Base-by-base conservation (phyloP, 208 protist genomes). In the Acanthamoeba culbertsoni region DNA sequence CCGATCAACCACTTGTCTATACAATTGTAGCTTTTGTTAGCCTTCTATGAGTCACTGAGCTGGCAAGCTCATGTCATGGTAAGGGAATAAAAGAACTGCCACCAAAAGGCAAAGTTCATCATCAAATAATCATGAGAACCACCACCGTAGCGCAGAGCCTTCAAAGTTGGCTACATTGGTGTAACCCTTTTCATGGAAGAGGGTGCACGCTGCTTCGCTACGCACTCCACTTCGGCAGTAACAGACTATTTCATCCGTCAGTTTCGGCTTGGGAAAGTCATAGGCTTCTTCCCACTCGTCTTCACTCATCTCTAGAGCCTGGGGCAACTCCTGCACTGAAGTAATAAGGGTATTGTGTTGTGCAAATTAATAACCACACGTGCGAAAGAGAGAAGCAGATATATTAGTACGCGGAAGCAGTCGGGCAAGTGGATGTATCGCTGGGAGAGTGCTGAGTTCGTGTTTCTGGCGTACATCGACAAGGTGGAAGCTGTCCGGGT, bases 151-250 rank as follows among this genome's bases (percentile, higher is more conserved):
- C 12, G 82, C 48, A 20, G 82, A 90, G 6, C 82, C 82, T 23
- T 62, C 23, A 18, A 65, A 90, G 51, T 90, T 90, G 48, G 20
- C 20, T 10, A 68, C 82, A 51, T 51, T 43, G 2, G 14, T 65
- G 82, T 59, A 90, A 1, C 82, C 82, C 48, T 71, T 59, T 35
- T 59, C 31, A 1, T 51, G 82, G n/a, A 90, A 51, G 35, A 90
- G 46, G 37, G 1, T 14, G 42, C 82, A 90, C 12, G 82, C 82
- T 51, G 48, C 63, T 18, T 90, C 82, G 48, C 82, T 68, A 18
- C 82, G 82, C 51, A 68, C 20, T 43, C 82, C 82, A 37, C 33
- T 65, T 31, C 46, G 37, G 82, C 82, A 90, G 82, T 90, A 90
- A 40, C 82, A 90, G 12, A 90, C 55, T 0, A 90, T 31, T 31